phyloP scores from a whole-genome alignment of 2,329 filamentous ascomycete species.

The Diaporthe ilicicola region DNA sequence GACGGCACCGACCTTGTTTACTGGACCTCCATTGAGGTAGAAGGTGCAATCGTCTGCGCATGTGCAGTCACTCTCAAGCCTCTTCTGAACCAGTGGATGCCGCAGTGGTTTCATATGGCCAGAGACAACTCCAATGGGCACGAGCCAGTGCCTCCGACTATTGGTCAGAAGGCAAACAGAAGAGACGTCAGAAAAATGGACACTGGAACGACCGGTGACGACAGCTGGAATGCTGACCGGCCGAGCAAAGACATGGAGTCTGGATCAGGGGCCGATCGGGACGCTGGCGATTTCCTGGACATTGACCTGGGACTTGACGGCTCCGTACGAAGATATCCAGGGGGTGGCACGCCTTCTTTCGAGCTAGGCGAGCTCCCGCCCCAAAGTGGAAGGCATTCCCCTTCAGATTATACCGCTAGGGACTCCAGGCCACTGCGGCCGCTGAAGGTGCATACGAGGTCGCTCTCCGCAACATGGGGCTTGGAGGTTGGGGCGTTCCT shows the following conservation, averaged over 20 bases:
- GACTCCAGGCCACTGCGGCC: not conserved
- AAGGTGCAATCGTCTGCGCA: slow-evolving; percentile 47
- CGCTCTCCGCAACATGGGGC: not conserved
- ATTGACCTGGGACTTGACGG: not conserved
- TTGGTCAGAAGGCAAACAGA: not conserved
- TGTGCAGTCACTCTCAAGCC: slow-evolving; percentile 50
- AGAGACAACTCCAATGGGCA: not conserved
- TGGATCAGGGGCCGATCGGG: not conserved
- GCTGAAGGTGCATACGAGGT: not conserved
- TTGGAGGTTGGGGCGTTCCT: slow-evolving; percentile 12
- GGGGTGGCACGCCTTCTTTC: not conserved
- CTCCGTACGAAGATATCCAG: not conserved
- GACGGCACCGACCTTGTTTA: slow-evolving; percentile 41
- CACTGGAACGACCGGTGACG: not conserved
- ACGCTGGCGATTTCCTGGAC: not conserved
- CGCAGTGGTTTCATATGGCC: not conserved
- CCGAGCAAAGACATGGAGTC: slow-evolving; percentile 9
- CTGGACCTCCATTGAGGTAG: slow-evolving; percentile 48
- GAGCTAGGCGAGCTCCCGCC: not conserved
- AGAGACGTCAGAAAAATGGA: not conserved
- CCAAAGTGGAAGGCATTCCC: not conserved
- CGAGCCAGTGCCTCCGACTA: not conserved
- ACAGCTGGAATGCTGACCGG: slow-evolving; percentile 6
- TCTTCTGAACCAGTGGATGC: slow-evolving; percentile 42
- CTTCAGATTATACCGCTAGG: not conserved